Base-by-base conservation (phyloP, 2,329 filamentous ascomycete species). In the Fusarium algeriense region DNA sequence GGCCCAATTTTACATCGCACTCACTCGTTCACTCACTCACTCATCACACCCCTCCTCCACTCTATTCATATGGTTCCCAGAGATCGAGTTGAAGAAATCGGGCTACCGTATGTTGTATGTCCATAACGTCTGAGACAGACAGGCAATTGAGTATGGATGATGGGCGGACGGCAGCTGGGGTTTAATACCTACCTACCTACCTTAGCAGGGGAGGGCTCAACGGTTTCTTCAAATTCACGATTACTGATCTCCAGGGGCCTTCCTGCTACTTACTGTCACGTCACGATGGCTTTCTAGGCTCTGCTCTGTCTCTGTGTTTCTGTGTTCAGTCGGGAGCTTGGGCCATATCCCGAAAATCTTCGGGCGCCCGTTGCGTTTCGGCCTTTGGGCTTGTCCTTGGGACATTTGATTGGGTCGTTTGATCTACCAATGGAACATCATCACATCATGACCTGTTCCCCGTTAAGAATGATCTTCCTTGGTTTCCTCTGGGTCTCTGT, bases 171-270 rank as follows among this genome's bases (percentile, higher is more conserved):
- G 52, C 17, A 59, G 55, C n/a, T 56, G 50, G 55, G 53, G 60
- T 58, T 57, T 59, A 58, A 30, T 30, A 30, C 30, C 30, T 23
- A 23, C 30, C 30, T 23, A 23, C 20, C 20, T 48, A 49, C 52
- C 52, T 50, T 35, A 26, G 46, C 30, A 20, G 35, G 59, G 46
- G 59, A 23, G 23, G 62, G 44, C 62, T 68, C 67, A 71, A 71
- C 68, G 63, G 67, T 64, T 71, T 70, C 56, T 50, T 67, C 48
- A 56, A 49, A 65, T 60, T 60, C 30, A 45, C 58, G 69, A 75
- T 75, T 73, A 73, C 50, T 75, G 73, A 75, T 75, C 73, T 67
- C 69, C 71, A 74, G 70, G 69, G 69, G 52, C 35, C 46, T 53
- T 30, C 28, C 32, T 57, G 55, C 46, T 54, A 28, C 34, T 34